Conservation (phyloP, 768 basidiomycete species). For the Vararia minispora region DNA sequence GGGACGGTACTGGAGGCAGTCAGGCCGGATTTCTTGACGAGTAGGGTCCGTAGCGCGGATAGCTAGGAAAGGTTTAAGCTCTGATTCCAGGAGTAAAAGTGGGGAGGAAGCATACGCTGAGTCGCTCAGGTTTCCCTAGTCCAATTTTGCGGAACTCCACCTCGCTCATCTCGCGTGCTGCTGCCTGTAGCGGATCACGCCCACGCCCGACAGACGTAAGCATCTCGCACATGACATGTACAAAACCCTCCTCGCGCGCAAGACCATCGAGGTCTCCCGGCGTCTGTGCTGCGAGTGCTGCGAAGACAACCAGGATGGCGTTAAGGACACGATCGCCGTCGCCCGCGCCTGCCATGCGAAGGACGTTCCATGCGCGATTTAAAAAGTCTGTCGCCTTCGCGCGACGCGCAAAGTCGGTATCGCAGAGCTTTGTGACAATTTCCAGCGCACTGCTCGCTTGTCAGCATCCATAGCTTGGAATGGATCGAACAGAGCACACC, state of each 20-base stretch:
- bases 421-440: constrained; percentile 63
- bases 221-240: constrained; percentile 16
- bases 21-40: constrained; percentile 24
- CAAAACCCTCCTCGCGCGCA: constrained; percentile 25
- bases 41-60: constrained; percentile 22
- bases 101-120: constrained; percentile 30
- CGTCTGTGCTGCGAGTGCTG: constrained; percentile 53
- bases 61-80: constrained; percentile 20
- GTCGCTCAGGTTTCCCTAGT: constrained; percentile 45
- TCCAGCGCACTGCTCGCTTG: constrained; percentile 52
- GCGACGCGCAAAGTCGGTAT: constrained; percentile 64
- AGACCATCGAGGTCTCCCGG: constrained; percentile 43
- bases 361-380: constrained; percentile 54
- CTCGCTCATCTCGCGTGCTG: constrained; percentile 25
- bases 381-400: constrained; percentile 72
- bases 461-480: not conserved
- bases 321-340: constrained; percentile 60
- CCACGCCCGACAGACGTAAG: constrained; percentile 13
- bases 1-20: constrained; percentile 35
- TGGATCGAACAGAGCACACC: constrained; percentile 30
- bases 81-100: not conserved
- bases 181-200: constrained; percentile 42
- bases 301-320: constrained; percentile 48
- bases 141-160: constrained; percentile 39
- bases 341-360: constrained; percentile 48